These are phyloP conservation scores for Fusarium luffae DNA, from an alignment of 2,329 filamentous ascomycete species.

Conservation along the genomic window DNA sequence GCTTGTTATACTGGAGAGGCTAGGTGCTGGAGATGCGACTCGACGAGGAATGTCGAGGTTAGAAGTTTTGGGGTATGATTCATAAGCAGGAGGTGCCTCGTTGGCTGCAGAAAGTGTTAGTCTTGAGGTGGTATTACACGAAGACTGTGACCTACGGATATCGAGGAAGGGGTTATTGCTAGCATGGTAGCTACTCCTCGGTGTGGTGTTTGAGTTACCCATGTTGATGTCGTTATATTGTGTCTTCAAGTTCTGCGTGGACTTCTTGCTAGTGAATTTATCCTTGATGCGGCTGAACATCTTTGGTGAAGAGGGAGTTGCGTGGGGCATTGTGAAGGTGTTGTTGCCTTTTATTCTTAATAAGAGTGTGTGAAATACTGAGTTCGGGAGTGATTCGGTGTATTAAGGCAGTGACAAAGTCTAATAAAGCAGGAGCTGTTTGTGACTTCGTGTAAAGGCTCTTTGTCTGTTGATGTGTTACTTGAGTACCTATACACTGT, in stretches of 20 bases:
- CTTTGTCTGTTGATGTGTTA: not conserved
- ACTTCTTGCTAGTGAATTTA: conserved; percentile 48
- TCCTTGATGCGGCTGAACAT: conserved; percentile 47
- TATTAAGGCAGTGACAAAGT: not conserved
- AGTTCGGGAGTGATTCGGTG: not conserved
- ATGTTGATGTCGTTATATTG: not conserved
- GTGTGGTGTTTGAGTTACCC: conserved; percentile 12
- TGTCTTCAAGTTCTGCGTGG: not conserved
- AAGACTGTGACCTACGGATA: conserved; percentile 1
- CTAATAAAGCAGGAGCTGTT: not conserved
- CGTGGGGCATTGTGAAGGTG: conserved; percentile 16
- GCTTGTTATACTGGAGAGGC: conserved; percentile 48
- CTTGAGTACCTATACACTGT: not conserved
- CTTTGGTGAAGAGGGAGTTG: conserved; percentile 22
- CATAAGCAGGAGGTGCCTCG: conserved; percentile 54
- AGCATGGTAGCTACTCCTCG: not conserved
- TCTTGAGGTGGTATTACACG: not conserved
- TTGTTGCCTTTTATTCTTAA: not conserved
- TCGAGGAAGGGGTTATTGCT: conserved; percentile 13
- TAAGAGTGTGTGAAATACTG: not conserved
- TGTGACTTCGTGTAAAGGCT: not conserved
- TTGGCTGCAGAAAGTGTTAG: conserved; percentile 24
- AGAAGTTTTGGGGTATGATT: conserved; percentile 8
- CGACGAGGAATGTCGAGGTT: conserved; percentile 30
- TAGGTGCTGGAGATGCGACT: conserved; percentile 25